Conservation (phyloP, 2,329 filamentous ascomycete species). For the Aspergillus carbonarius region DNA sequence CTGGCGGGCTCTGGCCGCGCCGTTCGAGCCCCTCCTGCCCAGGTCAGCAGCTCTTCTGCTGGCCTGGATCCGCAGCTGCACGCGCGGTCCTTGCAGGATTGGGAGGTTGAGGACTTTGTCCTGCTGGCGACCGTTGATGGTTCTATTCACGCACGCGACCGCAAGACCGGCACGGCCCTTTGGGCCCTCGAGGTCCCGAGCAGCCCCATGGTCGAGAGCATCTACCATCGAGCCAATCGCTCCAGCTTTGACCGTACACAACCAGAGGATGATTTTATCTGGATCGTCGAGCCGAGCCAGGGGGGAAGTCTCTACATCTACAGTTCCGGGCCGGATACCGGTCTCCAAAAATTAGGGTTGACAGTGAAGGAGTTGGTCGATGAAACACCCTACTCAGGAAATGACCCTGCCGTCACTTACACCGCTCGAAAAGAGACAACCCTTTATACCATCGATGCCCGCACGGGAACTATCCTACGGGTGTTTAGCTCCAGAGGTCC, state of each 20-base stretch:
- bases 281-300: conserved; percentile 89
- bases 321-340: conserved; percentile 60
- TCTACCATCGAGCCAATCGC: conserved; percentile 71
- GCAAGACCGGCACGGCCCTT: conserved; percentile 76
- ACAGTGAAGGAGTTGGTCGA: conserved; percentile 78
- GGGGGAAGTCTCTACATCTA: conserved; percentile 88
- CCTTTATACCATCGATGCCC: conserved; percentile 84
- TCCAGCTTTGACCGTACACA: conserved; percentile 59
- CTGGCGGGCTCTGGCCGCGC: conserved; percentile 70
- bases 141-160: conserved; percentile 86
- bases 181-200: conserved; percentile 80
- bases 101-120: conserved; percentile 99
- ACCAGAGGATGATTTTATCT: conserved; percentile 80
- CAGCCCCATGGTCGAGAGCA: conserved; percentile 86
- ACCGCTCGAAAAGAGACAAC: conserved; percentile 89
- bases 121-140: conserved; percentile 99
- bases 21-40: conserved; percentile 92
- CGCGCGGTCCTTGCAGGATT: conserved; percentile 98
- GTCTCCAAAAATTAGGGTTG: conserved; percentile 48
- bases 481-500: conserved; percentile 77
- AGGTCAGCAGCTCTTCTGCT: conserved; percentile 61
- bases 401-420: conserved; percentile 78
- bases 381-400: conserved; percentile 72
- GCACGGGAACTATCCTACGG: conserved; percentile 76
- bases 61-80: conserved; percentile 77